Conservation (phyloP, 306 rosid genomes). For the Macrotyloma uniflorum region DNA sequence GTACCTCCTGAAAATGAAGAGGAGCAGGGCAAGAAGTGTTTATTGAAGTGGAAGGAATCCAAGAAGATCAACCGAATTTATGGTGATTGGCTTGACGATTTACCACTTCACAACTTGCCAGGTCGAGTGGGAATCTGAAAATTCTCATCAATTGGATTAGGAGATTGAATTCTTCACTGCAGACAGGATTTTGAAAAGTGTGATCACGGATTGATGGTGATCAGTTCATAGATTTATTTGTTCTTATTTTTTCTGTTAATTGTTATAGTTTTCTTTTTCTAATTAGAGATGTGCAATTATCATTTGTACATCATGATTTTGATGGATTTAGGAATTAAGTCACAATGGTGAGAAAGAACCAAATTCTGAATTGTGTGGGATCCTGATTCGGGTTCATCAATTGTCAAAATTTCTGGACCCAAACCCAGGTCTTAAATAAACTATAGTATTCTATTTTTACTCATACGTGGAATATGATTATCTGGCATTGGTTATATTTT, state of each 20-base stretch:
- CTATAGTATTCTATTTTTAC: constrained; percentile 23
- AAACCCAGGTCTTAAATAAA: constrained; percentile 13
- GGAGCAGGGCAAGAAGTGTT: constrained; percentile 51
- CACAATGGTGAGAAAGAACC: background rate
- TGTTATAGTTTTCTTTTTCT: constrained; percentile 21
- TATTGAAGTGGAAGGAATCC: constrained; percentile 69
- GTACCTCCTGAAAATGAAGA: constrained; percentile 48
- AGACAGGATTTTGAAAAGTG: constrained; percentile 30
- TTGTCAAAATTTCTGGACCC: constrained; percentile 36
- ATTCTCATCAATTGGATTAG: constrained; percentile 5
- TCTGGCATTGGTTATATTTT: background rate
- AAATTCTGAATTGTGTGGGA: constrained; percentile 13
- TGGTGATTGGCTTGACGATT: constrained; percentile 91
- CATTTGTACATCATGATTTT: constrained; percentile 23
- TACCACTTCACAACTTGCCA: constrained; percentile 59
- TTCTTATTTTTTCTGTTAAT: constrained; percentile 6
- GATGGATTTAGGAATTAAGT: constrained; percentile 1
- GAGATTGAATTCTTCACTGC: background rate
- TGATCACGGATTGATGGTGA: constrained; percentile 46
- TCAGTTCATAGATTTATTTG: constrained; percentile 43
- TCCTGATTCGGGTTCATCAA: constrained; percentile 23
- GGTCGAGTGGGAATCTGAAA: constrained; percentile 55
- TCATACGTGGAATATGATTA: constrained; percentile 23
- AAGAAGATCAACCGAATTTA: constrained; percentile 85
- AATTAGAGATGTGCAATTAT: constrained; percentile 16